Conservation (phyloP, 257 asterid species). For the Knoxia roxburghii region DNA sequence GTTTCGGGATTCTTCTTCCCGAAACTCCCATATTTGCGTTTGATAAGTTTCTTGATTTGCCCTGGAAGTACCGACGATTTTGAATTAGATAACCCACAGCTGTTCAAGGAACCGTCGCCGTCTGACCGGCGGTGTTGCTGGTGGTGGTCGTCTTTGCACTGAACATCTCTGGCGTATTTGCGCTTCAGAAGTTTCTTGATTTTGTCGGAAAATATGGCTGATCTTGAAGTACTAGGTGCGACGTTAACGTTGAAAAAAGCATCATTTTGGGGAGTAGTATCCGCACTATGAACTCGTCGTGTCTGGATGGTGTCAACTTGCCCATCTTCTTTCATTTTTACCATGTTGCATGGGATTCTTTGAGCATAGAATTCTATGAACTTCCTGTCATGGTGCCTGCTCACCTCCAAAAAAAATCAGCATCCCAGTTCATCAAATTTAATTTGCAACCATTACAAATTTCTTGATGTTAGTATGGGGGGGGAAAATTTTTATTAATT, state of each 20-base stretch:
- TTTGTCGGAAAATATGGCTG: conserved; percentile 21
- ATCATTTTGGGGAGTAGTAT: conserved; percentile 18
- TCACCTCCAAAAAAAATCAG: neutral
- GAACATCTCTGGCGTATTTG: no score
- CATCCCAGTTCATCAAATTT: no score
- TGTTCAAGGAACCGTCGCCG: conserved; percentile 8
- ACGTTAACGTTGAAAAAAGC: conserved; percentile 19
- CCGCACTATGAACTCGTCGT: conserved; percentile 4
- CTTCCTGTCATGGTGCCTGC: conserved; percentile 38
- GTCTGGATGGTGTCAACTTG: conserved; percentile 28
- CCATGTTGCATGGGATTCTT: conserved; percentile 26
- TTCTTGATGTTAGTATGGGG: no score
- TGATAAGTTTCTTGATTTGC: conserved; percentile 30
- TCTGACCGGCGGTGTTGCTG: neutral
- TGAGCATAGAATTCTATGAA: conserved; percentile 33
- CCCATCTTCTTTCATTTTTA: conserved; percentile 35
- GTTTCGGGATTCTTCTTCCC: conserved; percentile 10
- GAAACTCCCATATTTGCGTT: conserved; percentile 7
- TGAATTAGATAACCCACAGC: conserved; percentile 13
- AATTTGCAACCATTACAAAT: no score
- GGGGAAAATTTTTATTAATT: no score
- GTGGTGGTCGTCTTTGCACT: no score
- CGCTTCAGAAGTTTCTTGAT: conserved; percentile 30
- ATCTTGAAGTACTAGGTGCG: conserved; percentile 15
- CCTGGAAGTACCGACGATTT: conserved; percentile 20